Conservation (phyloP, 305 asterid species). For the Galium porrigens region DNA sequence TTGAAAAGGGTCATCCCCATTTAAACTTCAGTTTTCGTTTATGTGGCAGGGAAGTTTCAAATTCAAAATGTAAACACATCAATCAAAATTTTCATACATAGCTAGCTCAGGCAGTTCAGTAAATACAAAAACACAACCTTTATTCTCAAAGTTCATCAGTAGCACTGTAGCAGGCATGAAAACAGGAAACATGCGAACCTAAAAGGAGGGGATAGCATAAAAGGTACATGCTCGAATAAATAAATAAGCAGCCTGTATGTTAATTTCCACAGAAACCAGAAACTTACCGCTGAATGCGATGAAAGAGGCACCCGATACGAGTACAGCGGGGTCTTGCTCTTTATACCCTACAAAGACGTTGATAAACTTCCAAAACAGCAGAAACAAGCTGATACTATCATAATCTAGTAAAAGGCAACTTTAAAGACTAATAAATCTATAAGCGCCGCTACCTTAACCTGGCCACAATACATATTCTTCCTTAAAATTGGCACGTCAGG, state of each 20-base stretch:
- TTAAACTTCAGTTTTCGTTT: neutral
- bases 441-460: slow-evolving; percentile 19
- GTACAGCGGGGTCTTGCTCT: slow-evolving; percentile 18
- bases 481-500: slow-evolving; percentile 16
- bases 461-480: slow-evolving; percentile 17
- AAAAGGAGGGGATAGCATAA: neutral
- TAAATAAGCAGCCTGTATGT: neutral
- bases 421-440: neutral
- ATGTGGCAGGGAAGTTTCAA: slow-evolving; percentile 1
- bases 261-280: neutral
- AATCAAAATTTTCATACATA: neutral
- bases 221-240: neutral
- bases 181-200: neutral
- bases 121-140: neutral
- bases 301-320: slow-evolving; percentile 16
- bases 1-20: neutral
- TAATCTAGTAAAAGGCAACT: neutral
- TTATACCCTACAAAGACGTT: slow-evolving; percentile 18
- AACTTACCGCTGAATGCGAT: slow-evolving; percentile 23
- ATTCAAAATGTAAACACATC: neutral
- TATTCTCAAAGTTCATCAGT: no score
- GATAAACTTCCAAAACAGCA: neutral
- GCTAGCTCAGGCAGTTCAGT: neutral
- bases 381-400: neutral
- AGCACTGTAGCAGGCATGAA: neutral